Evolutionary conservation across 805 yeast genomes (phyloP).

Genomic region (Nakazawaea holstii): DNA sequence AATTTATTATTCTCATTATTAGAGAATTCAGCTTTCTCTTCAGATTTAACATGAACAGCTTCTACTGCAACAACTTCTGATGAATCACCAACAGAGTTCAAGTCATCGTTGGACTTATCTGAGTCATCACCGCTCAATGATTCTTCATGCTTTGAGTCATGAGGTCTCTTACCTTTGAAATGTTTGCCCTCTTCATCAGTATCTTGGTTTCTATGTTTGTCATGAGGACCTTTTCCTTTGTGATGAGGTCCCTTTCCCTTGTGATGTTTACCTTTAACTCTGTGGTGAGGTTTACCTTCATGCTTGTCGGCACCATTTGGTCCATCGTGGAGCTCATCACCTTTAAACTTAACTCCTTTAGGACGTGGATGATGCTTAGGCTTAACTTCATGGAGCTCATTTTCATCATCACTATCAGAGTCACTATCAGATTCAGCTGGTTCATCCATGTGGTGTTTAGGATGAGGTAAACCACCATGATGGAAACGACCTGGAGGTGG

Average conservation of each 20-base stretch:
- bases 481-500: too few relatives aligned
- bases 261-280: background rate
- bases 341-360: background rate
- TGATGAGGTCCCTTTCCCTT: background rate
- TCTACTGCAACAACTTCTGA: too few relatives aligned
- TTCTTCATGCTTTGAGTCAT: too few relatives aligned
- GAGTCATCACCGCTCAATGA: too few relatives aligned
- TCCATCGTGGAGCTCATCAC: background rate
- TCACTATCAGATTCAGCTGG: background rate
- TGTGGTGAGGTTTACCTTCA: background rate
- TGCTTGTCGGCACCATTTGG: background rate
- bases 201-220: too few relatives aligned
- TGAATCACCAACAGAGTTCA: too few relatives aligned
- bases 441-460: background rate
- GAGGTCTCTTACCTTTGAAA: background rate
- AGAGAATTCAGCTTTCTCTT: too few relatives aligned
- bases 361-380: background rate
- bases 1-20: too few relatives aligned
- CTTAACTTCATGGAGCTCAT: background rate
- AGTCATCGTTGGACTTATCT: too few relatives aligned
- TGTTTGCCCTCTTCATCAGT: too few relatives aligned
- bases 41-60: too few relatives aligned
- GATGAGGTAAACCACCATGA: background rate
- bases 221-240: constrained; percentile 1
- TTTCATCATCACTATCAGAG: background rate